Percentiles rank a stretch among this genome's conserved stretches.
Conservation (phyloP, 2,329 filamentous ascomycete genomes). For the Penicillium sumatraense region DNA sequence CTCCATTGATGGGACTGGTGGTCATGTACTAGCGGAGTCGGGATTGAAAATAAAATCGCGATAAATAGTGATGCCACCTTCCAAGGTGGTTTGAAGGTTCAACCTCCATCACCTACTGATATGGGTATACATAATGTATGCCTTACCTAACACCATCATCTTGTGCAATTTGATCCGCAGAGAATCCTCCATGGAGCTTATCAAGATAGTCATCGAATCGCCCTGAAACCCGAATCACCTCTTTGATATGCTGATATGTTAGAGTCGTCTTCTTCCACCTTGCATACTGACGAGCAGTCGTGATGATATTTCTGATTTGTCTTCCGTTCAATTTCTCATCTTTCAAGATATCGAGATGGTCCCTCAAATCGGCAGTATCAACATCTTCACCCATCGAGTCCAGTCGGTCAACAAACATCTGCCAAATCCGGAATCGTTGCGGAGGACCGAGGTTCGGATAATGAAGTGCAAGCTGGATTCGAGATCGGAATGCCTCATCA, state of each 20-base stretch:
- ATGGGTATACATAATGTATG: too few relatives aligned
- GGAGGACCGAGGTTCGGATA: background rate
- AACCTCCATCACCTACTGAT: too few relatives aligned
- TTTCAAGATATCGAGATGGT: background rate
- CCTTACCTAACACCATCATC: background rate
- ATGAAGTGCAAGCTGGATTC: conserved; percentile 1
- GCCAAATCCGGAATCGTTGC: background rate
- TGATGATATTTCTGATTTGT: conserved; percentile 3
- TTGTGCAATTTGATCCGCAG: background rate
- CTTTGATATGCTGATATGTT: background rate
- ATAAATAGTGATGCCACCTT: too few relatives aligned
- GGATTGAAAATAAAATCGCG: too few relatives aligned
- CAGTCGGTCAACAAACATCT: background rate
- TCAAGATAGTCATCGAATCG: background rate
- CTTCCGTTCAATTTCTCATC: background rate
- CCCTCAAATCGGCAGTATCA: background rate
- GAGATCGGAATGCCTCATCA: conserved; percentile 4
- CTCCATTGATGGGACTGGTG: too few relatives aligned
- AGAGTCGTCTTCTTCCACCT: background rate
- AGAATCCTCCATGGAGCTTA: background rate
- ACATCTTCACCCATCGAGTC: background rate
- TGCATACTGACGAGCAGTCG: background rate
- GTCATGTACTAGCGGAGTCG: too few relatives aligned
- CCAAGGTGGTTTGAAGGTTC: too few relatives aligned
- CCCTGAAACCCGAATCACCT: background rate